Evolutionary conservation across 352 stramenopile species (phyloP).

Genomic region (Phytopythium aichiense): DNA sequence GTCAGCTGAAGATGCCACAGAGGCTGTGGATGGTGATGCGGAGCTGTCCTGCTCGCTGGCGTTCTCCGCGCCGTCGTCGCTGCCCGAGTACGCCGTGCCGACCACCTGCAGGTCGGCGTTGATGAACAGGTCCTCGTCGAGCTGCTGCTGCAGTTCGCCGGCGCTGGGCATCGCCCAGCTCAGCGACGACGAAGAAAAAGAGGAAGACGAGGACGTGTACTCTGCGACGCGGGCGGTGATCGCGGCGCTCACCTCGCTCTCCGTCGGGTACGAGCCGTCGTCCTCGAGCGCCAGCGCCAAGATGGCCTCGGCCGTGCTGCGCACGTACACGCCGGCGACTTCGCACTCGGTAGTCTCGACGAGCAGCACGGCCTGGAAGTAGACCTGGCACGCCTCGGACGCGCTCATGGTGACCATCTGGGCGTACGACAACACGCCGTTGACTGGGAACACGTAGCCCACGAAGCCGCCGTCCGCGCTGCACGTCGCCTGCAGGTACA

Average conservation of each 20-base stretch:
- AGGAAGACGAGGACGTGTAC: conserved; percentile 17
- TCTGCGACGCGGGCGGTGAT: conserved; percentile 18
- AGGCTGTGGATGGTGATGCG: background rate
- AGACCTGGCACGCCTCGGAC: conserved; percentile 15
- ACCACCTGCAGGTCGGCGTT: conserved; percentile 27
- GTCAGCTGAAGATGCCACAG: too few relatives aligned
- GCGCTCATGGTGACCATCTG: conserved; percentile 27
- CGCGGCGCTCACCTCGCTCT: conserved; percentile 21
- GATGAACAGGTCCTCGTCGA: conserved; percentile 19
- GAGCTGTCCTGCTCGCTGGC: background rate
- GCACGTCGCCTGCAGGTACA: conserved; percentile 22
- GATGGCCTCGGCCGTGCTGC: conserved; percentile 23
- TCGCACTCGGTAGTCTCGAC: conserved; percentile 26
- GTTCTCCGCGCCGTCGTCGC: background rate
- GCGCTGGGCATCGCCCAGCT: conserved; percentile 24
- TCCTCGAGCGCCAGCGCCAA: conserved; percentile 20
- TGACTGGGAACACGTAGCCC: conserved; percentile 27
- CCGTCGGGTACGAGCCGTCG: conserved; percentile 10
- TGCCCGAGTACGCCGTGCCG: conserved; percentile 22
- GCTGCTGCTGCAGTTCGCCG: conserved; percentile 16
- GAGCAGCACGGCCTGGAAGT: conserved; percentile 26
- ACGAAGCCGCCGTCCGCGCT: conserved; percentile 13
- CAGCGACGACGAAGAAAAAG: conserved; percentile 13
- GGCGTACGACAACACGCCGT: conserved; percentile 23
- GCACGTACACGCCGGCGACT: conserved; percentile 27